A percentile compares a stretch with the other conserved stretches of the same genome.
These are phyloP conservation scores for Plasmopara viticola DNA, from an alignment of 352 stramenopile species.

Conservation along the genomic window DNA sequence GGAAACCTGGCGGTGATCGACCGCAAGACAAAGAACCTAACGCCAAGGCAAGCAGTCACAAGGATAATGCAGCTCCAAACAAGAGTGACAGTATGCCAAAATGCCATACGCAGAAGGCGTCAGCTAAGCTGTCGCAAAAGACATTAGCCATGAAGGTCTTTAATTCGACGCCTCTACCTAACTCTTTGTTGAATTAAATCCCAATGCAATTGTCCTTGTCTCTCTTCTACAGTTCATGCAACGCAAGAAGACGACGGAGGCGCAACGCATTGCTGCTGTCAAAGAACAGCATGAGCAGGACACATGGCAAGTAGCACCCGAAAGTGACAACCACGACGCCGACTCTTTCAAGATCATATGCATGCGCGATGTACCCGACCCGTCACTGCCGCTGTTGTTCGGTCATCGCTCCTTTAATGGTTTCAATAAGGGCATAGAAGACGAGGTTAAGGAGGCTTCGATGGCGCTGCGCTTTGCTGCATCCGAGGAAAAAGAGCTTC, in stretches of 20 bases:
- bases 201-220: background rate
- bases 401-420: slow-evolving; percentile 69
- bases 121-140: slow-evolving; percentile 62
- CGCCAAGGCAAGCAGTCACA: slow-evolving; percentile 13
- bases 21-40: slow-evolving; percentile 20
- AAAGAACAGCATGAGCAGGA: slow-evolving; percentile 56
- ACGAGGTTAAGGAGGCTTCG: slow-evolving; percentile 63
- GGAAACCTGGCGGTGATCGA: slow-evolving; percentile 47
- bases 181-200: background rate
- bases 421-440: slow-evolving; percentile 80
- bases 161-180: background rate
- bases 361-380: slow-evolving; percentile 54
- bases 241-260: slow-evolving; percentile 63
- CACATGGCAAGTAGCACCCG: slow-evolving; percentile 37
- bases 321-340: slow-evolving; percentile 22
- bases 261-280: slow-evolving; percentile 42
- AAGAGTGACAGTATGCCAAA: slow-evolving; percentile 15
- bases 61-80: slow-evolving; percentile 9
- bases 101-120: slow-evolving; percentile 15
- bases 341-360: slow-evolving; percentile 42
- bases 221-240: slow-evolving; percentile 68
- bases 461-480: slow-evolving; percentile 51
- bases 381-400: slow-evolving; percentile 69
- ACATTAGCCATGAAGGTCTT: slow-evolving; percentile 78
- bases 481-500: slow-evolving; percentile 63